Percentiles rank a stretch among this genome's conserved stretches.
These are phyloP conservation scores for Neostapfia colusana DNA, from an alignment of 176 grass and related monocot species.

Conservation along the genomic window DNA sequence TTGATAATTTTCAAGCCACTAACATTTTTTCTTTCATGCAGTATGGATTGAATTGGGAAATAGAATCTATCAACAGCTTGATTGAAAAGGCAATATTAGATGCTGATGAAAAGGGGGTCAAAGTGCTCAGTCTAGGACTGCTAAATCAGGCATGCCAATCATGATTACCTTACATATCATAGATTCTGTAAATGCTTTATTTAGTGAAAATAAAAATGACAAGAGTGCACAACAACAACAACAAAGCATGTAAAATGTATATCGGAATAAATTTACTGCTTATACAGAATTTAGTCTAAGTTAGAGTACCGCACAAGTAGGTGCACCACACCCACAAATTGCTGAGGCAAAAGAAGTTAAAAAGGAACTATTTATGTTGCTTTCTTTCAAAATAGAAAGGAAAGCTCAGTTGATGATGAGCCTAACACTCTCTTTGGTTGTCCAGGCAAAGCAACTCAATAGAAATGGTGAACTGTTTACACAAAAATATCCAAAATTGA, in stretches of 20 bases:
- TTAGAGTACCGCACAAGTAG: background rate
- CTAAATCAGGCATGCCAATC: constrained; percentile 67
- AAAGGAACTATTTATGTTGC: background rate
- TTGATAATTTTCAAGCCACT: constrained; percentile 24
- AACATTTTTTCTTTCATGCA: constrained; percentile 41
- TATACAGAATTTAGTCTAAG: background rate
- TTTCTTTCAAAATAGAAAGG: background rate
- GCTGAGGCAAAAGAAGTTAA: background rate
- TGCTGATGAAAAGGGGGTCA: constrained; percentile 63
- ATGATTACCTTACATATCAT: background rate
- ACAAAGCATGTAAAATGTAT: background rate
- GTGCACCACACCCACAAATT: background rate
- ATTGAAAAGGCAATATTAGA: constrained; percentile 89
- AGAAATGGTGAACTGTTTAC: constrained; percentile 68
- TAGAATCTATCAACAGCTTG: constrained; percentile 70
- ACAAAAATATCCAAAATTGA: constrained; percentile 79
- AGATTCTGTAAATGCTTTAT: background rate
- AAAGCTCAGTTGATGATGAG: background rate
- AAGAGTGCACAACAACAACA: background rate
- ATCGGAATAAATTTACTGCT: background rate
- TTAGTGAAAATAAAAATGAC: constrained; percentile 8
- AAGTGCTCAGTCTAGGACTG: constrained; percentile 81
- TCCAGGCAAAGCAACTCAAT: constrained; percentile 69
- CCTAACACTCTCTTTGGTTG: constrained; percentile 6
- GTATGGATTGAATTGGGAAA: constrained; percentile 68